These are phyloP conservation scores for Collybiopsis luxurians DNA, from an alignment of 768 basidiomycete species.

Conservation along the genomic window DNA sequence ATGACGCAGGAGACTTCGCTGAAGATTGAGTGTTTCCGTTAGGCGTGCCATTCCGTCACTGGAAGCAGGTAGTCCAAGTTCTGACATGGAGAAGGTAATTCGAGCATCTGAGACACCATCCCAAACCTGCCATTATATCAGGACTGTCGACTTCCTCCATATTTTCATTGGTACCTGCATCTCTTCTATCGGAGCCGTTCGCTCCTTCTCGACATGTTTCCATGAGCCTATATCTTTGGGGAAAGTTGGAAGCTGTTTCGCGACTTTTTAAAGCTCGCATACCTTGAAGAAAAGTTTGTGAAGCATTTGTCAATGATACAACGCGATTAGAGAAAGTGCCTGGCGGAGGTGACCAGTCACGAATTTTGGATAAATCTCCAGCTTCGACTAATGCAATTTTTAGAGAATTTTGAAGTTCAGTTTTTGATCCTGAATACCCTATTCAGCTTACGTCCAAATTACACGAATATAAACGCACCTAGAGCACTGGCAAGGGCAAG, in stretches of 20 bases:
- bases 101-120: constrained; percentile 84
- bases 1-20: constrained; percentile 73
- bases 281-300: constrained; percentile 68
- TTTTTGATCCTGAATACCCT: constrained; percentile 47
- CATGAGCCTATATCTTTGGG: constrained; percentile 78
- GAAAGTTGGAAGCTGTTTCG: background rate
- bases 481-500: constrained; percentile 87
- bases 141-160: background rate
- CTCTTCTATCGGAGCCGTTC: constrained; percentile 74
- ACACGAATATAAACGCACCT: constrained; percentile 38
- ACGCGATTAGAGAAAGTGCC: constrained; percentile 78
- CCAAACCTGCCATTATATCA: constrained; percentile 64
- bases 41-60: constrained; percentile 68
- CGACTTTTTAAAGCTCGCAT: constrained; percentile 6
- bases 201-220: constrained; percentile 62
- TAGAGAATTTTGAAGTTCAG: constrained; percentile 46
- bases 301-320: constrained; percentile 79
- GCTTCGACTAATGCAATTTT: constrained; percentile 80
- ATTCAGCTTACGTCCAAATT: background rate
- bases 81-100: constrained; percentile 64
- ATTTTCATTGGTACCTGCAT: constrained; percentile 64
- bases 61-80: constrained; percentile 31
- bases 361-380: constrained; percentile 65
- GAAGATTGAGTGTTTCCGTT: constrained; percentile 92
- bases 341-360: constrained; percentile 58